Base-by-base conservation (phyloP, 208 protist genomes). In the Herpetomonas tarakana region DNA sequence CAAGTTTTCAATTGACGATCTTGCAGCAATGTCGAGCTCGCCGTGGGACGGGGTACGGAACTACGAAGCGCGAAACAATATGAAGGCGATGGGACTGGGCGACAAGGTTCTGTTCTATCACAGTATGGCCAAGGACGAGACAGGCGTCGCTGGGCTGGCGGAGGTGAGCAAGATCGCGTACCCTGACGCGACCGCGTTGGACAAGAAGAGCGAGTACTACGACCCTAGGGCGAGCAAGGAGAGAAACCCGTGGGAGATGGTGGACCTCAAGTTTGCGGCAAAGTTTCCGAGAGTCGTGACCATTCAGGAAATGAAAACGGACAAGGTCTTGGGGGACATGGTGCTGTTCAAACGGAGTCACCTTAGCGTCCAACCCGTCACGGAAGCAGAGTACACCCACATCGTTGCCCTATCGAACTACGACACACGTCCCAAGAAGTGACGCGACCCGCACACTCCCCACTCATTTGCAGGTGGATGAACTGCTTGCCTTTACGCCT, bases 41-140 rank as follows among this genome's bases (percentile, higher is more conserved):
- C 75, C 83, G 12, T 95, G 89, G 89, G 89, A 95, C 52, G 89
- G 89, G 2, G 86, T 95, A 51, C 77, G 89, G 22, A 95, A 93
- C 63, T 92, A 91, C 65, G 81, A 82, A 0, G 89, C 89, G 24
- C 76, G 86, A 9, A 95, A 95, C 59, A 71, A 92, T 55, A 92
- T 95, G 86, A 67, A 69, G 29, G 61, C 74, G n/a, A 95, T 95
- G 89, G 61, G 68, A 12, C 46, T 88, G 1, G 83, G 83, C 14
- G 86, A 95, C 64, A 57, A 66, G 29, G 72, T 93, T 21, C 69
- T 95, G 11, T 95, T 95, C 62, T 95, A 93, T 61, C 89, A 95
- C 62, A 92, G 85, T 71, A 91, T 88, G 47, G 76, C 82, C 38
- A 93, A 86, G 56, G 14, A 41, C 35, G 77, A 81, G 31, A 73